These are phyloP conservation scores for Xylaria castorea DNA, from an alignment of 495 filamentous ascomycete species.

Conservation along the genomic window DNA sequence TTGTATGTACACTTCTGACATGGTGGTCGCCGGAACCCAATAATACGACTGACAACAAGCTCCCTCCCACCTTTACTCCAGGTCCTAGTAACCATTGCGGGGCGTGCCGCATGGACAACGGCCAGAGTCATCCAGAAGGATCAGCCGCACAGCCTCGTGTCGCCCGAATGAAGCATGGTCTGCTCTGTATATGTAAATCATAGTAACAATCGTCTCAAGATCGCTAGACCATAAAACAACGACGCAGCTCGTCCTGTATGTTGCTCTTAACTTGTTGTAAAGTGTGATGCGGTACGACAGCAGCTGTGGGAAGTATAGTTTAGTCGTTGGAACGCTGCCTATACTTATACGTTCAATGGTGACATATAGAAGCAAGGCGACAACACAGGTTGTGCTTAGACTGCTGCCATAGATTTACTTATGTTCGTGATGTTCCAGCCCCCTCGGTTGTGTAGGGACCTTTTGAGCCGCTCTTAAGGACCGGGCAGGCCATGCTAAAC, in stretches of 20 bases:
- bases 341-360: too few species aligned
- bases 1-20: neutral
- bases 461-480: neutral
- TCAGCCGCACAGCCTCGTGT: constrained; percentile 21
- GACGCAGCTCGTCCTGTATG: too few species aligned
- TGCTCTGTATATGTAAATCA: neutral
- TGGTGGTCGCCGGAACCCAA: neutral
- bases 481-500: neutral
- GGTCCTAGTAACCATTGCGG: neutral
- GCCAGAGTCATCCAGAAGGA: neutral
- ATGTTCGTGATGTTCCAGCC: neutral
- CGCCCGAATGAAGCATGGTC: neutral
- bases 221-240: too few species aligned
- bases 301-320: too few species aligned
- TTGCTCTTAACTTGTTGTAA: too few species aligned
- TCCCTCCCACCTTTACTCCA: neutral
- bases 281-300: too few species aligned
- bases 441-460: too few species aligned
- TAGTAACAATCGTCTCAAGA: neutral
- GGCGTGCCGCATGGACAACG: neutral
- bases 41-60: neutral
- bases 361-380: neutral
- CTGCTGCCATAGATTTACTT: too few species aligned
- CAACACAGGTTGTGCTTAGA: too few species aligned
- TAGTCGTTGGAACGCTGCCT: too few species aligned